These are phyloP conservation scores for Bipolaris cookei DNA, from an alignment of 2,329 filamentous ascomycete species.

Conservation along the genomic window DNA sequence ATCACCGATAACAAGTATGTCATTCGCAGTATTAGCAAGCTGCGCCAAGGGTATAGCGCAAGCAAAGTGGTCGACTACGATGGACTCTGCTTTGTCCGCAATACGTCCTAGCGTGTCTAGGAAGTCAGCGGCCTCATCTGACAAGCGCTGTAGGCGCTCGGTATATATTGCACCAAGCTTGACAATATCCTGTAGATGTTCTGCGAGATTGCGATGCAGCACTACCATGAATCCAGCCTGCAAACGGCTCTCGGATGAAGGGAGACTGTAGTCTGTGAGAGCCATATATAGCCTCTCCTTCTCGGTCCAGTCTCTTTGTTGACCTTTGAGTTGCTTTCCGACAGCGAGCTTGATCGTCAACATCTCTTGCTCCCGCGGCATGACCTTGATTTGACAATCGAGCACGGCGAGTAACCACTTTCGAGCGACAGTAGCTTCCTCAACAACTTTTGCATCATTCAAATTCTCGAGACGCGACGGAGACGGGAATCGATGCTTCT, in stretches of 20 bases:
- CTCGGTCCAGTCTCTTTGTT: slow-evolving; percentile 10
- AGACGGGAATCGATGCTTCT: not conserved
- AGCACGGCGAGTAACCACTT: slow-evolving; percentile 22
- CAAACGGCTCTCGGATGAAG: slow-evolving; percentile 14
- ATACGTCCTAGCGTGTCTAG: slow-evolving; percentile 10
- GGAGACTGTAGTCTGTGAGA: slow-evolving; percentile 19
- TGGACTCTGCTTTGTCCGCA: not conserved
- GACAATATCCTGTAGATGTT: slow-evolving; percentile 8
- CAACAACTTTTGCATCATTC: slow-evolving; percentile 4
- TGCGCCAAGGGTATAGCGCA: slow-evolving; percentile 25
- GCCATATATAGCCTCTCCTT: slow-evolving; percentile 29
- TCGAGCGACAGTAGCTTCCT: slow-evolving; percentile 11
- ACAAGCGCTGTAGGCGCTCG: slow-evolving; percentile 2
- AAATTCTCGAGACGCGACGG: not conserved
- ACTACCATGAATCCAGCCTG: slow-evolving; percentile 16
- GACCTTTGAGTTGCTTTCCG: slow-evolving; percentile 17
- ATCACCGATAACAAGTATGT: not conserved
- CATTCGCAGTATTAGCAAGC: not conserved
- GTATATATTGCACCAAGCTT: not conserved
- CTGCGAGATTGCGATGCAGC: slow-evolving; percentile 21
- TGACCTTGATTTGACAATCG: slow-evolving; percentile 6
- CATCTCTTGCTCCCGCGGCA: slow-evolving; percentile 11
- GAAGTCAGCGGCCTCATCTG: not conserved
- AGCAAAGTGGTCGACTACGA: slow-evolving; percentile 29
- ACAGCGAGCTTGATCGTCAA: slow-evolving; percentile 21